Percentiles rank a stretch among this genome's conserved stretches.
Conservation (phyloP, 2,329 filamentous ascomycete species). For the Cladorrhinum sp. region DNA sequence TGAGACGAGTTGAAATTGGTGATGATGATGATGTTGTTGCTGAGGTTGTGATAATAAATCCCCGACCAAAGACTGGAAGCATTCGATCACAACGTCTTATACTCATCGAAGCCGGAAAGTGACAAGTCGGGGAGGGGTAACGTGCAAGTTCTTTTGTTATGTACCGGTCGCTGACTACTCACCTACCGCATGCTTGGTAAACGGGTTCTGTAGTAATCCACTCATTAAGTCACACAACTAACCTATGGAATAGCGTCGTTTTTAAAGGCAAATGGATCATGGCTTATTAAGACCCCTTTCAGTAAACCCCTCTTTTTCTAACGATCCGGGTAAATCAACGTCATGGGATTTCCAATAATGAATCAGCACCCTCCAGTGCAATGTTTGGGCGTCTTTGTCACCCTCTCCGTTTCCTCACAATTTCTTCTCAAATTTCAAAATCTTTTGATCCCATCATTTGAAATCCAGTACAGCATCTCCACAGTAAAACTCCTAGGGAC, state of each 20-base stretch:
- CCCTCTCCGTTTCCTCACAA: no score
- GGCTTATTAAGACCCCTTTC: neutral
- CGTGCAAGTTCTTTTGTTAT: neutral
- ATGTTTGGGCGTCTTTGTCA: no score
- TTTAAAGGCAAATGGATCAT: neutral
- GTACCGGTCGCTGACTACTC: neutral
- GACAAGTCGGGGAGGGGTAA: neutral
- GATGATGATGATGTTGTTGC: neutral
- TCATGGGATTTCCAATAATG: no score
- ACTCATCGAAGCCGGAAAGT: neutral
- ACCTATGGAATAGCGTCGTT: neutral
- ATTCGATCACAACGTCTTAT: neutral
- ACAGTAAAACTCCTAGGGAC: neutral
- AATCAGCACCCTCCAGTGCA: no score
- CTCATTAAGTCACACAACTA: neutral
- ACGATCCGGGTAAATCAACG: no score
- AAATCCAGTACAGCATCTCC: neutral
- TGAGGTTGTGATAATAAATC: neutral
- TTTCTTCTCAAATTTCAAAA: no score
- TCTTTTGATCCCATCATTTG: neutral
- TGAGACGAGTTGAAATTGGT: neutral
- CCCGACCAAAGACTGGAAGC: neutral
- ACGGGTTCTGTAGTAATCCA: neutral
- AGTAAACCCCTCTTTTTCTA: neutral
- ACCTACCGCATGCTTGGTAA: neutral